Percentiles rank a stretch among this genome's conserved stretches.
Conservation (phyloP, 2,329 filamentous ascomycete species). For the Trichoderma sp. region DNA sequence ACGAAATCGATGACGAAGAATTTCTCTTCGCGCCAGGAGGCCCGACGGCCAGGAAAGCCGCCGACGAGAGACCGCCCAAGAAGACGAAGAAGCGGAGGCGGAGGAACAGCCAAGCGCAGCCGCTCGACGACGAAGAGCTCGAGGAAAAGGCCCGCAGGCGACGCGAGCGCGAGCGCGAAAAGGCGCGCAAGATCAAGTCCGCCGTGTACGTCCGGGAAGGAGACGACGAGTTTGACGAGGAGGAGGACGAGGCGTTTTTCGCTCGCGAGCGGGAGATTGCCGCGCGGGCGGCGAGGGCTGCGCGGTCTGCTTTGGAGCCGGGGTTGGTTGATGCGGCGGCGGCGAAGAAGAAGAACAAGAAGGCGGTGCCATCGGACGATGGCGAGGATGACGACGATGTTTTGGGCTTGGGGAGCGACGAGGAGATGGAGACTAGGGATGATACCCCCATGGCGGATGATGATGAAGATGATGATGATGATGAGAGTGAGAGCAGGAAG, state of each 20-base stretch:
- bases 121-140: slow-evolving; percentile 63
- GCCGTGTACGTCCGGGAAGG: slow-evolving; percentile 77
- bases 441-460: slow-evolving; percentile 38
- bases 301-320: slow-evolving; percentile 33
- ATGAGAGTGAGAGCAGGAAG: slow-evolving; percentile 36
- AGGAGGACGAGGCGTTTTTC: slow-evolving; percentile 73
- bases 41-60: slow-evolving; percentile 58
- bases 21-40: slow-evolving; percentile 70
- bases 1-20: slow-evolving; percentile 55
- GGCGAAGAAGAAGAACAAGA: slow-evolving; percentile 37
- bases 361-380: slow-evolving; percentile 37
- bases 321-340: slow-evolving; percentile 22
- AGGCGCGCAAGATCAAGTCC: slow-evolving; percentile 79
- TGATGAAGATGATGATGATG: slow-evolving; percentile 35
- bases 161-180: slow-evolving; percentile 72
- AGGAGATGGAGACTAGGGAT: slow-evolving; percentile 30
- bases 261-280: slow-evolving; percentile 65
- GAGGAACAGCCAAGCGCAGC: slow-evolving; percentile 48
- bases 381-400: slow-evolving; percentile 37
- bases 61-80: slow-evolving; percentile 56
- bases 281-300: slow-evolving; percentile 51
- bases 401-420: slow-evolving; percentile 32
- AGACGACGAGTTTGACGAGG: slow-evolving; percentile 86
- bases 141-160: slow-evolving; percentile 64
- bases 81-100: slow-evolving; percentile 49